phyloP scores from a whole-genome alignment of 2,329 filamentous ascomycete species.

The Pyricularia sp. region DNA sequence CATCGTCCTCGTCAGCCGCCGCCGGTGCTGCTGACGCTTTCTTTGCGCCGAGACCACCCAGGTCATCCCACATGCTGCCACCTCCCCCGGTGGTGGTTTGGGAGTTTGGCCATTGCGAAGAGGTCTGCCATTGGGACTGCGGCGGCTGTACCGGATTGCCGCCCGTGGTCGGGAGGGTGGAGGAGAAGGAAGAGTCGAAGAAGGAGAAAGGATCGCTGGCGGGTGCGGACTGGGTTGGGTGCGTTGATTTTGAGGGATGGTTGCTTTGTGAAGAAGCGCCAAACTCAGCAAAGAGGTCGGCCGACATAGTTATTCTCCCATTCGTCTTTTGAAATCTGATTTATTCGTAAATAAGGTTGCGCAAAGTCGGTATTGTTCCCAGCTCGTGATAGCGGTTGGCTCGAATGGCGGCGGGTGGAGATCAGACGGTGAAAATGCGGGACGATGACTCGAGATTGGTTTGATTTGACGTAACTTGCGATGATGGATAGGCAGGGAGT shows the following conservation, averaged over 20 bases:
- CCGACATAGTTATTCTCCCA: constrained; percentile 40
- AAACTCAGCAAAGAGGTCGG: constrained; percentile 57
- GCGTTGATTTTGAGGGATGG: constrained; percentile 9
- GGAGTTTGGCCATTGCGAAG: constrained; percentile 13
- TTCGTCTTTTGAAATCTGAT: background rate
- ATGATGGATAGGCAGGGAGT: background rate
- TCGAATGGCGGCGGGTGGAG: constrained; percentile 4
- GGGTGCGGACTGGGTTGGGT: constrained; percentile 7
- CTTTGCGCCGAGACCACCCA: constrained; percentile 3
- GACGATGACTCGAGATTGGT: constrained; percentile 3
- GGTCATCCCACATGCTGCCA: constrained; percentile 15
- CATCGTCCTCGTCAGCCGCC: constrained; percentile 44
- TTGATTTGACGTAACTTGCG: background rate
- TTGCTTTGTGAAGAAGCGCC: constrained; percentile 28
- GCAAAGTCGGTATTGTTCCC: background rate
- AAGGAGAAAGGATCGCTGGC: constrained; percentile 22
- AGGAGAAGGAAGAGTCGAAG: constrained; percentile 9
- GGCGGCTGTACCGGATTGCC: constrained; percentile 9
- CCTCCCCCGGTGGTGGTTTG: background rate
- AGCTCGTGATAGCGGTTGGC: background rate
- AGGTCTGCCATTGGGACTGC: constrained; percentile 22
- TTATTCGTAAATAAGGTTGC: background rate
- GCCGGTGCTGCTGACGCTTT: background rate
- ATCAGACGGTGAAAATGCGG: background rate
- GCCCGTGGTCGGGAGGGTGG: background rate